Evolutionary conservation across 225 moss, liverwort and hornwort species (phyloP).

Genomic region (Pleurozium schreberi): DNA sequence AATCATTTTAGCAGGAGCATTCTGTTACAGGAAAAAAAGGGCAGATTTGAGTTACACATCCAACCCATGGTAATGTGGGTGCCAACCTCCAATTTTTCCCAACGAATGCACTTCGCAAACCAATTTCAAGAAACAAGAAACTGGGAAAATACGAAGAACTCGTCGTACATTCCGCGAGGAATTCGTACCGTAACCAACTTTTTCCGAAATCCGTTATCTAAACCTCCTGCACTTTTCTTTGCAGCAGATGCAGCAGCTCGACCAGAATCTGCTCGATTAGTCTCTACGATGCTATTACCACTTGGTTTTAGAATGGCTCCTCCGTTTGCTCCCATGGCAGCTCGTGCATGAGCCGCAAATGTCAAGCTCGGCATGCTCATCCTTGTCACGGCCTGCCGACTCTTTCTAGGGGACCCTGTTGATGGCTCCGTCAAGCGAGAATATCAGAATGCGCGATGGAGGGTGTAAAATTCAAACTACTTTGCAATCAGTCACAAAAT

Average conservation of each 20-base stretch:
- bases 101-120: not conserved
- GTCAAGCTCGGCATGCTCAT: constrained; percentile 60
- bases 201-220: constrained; percentile 11
- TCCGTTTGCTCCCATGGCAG: constrained; percentile 21
- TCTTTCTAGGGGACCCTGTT: constrained; percentile 2
- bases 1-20: constrained; percentile 7
- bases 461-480: not conserved
- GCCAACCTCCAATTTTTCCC: not conserved
- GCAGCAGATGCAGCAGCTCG: constrained; percentile 9
- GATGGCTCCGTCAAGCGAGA: constrained; percentile 5
- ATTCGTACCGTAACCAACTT: constrained; percentile 16
- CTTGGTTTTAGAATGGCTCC: constrained; percentile 24
- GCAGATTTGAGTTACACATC: not conserved
- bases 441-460: not conserved
- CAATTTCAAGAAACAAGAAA: not conserved
- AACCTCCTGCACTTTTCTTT: constrained; percentile 9
- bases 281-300: constrained; percentile 11
- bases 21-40: not conserved
- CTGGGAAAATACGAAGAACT: not conserved
- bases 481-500: not conserved
- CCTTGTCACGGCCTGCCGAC: constrained; percentile 19
- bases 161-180: not conserved
- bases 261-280: constrained; percentile 2
- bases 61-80: not conserved
- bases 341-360: constrained; percentile 41